Evolutionary conservation across 2,329 filamentous ascomycete species (phyloP).

Genomic region (Bimuria novae-zelandiae): DNA sequence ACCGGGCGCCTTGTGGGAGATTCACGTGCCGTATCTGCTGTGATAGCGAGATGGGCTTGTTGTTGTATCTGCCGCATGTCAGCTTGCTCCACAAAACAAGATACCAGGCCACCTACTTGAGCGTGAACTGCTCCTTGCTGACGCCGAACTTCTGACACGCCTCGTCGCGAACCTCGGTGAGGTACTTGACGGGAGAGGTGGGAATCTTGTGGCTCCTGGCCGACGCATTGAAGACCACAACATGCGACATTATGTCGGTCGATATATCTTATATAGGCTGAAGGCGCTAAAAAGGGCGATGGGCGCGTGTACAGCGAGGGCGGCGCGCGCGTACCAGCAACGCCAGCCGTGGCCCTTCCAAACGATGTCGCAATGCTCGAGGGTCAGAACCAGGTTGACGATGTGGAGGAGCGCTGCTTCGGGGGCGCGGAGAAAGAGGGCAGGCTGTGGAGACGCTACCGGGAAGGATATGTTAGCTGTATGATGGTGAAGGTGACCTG

Average conservation of each 20-base stretch:
- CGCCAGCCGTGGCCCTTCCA: constrained; percentile 29
- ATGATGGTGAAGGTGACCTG: no score
- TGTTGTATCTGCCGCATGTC: constrained; percentile 57
- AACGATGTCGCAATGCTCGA: constrained; percentile 34
- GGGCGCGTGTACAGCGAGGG: constrained; percentile 32
- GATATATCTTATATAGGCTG: constrained; percentile 31
- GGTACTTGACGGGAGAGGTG: constrained; percentile 76
- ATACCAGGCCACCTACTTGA: constrained; percentile 66
- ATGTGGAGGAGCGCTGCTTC: constrained; percentile 42
- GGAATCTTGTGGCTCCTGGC: constrained; percentile 80
- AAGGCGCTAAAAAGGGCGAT: constrained; percentile 30
- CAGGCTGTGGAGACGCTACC: constrained; percentile 20
- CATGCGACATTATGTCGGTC: constrained; percentile 76
- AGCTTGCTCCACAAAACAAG: not conserved
- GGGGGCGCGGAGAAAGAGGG: constrained; percentile 36
- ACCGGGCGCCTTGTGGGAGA: constrained; percentile 81
- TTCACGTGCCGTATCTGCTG: constrained; percentile 82
- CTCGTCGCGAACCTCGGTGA: constrained; percentile 85
- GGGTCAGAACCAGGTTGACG: constrained; percentile 32
- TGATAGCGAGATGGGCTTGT: constrained; percentile 84
- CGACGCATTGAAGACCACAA: constrained; percentile 83
- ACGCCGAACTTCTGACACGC: constrained; percentile 83
- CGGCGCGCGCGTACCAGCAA: constrained; percentile 33
- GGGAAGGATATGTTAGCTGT: constrained; percentile 27
- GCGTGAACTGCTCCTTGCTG: constrained; percentile 71